Conservation (phyloP, 805 yeast species). For the Hanseniaspora clermontiae region DNA sequence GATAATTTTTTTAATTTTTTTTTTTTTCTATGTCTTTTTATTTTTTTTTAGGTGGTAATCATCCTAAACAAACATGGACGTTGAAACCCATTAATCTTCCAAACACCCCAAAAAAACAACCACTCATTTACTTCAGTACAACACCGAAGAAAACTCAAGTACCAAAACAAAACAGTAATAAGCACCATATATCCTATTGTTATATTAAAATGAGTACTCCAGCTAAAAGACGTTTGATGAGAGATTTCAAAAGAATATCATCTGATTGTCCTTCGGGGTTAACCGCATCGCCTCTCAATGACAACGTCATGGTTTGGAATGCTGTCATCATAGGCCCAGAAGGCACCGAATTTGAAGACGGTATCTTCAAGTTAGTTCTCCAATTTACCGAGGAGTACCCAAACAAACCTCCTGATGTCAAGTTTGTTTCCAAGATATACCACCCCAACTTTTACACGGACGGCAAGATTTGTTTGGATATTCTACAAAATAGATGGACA, state of each 20-base stretch:
- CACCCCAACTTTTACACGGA: conserved; percentile 95
- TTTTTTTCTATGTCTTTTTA: no score
- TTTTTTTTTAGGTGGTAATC: no score
- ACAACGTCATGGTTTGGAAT: conserved; percentile 94
- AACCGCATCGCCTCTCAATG: conserved; percentile 92
- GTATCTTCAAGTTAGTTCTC: conserved; percentile 74
- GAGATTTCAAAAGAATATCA: conserved; percentile 95
- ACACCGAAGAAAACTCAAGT: no score
- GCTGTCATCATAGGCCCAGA: conserved; percentile 97
- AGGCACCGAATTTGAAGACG: conserved; percentile 96
- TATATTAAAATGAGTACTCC: conserved; percentile 74
- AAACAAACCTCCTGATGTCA: conserved; percentile 88
- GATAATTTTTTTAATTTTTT: no score
- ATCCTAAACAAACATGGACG: no score
- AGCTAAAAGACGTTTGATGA: conserved; percentile 97
- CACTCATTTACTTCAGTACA: no score
- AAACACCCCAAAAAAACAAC: no score
- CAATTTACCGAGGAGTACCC: conserved; percentile 97
- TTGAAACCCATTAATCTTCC: no score
- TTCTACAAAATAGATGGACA: conserved; percentile 93
- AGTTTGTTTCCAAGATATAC: conserved; percentile 86
- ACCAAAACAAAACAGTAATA: not conserved
- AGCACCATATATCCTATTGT: not conserved
- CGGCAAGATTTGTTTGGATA: conserved; percentile 92
- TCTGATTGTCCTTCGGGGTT: conserved; percentile 98